A percentile compares a stretch with the other conserved stretches of the same genome.
Evolutionary conservation across 2,329 filamentous ascomycete genomes (phyloP).

Genomic region (Paraphaeosphaeria sporulosa): DNA sequence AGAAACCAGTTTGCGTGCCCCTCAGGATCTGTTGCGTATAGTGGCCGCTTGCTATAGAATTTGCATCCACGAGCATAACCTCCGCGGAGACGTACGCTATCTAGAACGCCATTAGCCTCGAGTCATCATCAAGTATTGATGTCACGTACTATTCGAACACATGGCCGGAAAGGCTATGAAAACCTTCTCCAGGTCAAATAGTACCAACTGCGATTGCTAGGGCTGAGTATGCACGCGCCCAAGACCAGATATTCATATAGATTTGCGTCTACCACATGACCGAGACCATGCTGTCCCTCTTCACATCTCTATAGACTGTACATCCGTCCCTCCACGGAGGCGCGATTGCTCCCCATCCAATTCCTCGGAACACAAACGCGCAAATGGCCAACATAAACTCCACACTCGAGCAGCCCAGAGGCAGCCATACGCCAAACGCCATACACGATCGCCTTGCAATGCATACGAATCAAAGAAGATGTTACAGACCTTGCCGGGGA

Average conservation of each 20-base stretch:
- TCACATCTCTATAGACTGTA: background rate
- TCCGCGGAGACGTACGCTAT: too few species aligned
- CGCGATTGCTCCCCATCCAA: background rate
- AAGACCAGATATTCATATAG: background rate
- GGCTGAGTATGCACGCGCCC: background rate
- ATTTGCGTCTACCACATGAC: background rate
- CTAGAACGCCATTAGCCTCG: too few species aligned
- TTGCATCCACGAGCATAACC: too few species aligned
- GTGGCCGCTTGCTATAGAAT: too few species aligned
- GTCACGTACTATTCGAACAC: too few species aligned
- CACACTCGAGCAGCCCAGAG: background rate
- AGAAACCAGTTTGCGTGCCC: too few species aligned
- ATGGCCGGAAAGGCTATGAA: too few species aligned
- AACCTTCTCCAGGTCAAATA: too few species aligned
- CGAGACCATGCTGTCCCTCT: too few species aligned
- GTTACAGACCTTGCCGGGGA: background rate
- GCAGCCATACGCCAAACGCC: slow-evolving; percentile 5
- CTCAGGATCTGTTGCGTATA: too few species aligned
- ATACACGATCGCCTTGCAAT: slow-evolving; percentile 10
- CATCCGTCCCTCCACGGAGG: background rate
- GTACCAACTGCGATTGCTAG: too few species aligned
- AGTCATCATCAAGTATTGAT: too few species aligned
- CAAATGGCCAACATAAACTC: background rate
- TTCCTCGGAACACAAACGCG: background rate
- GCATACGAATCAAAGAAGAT: slow-evolving; percentile 6